Evolutionary conservation across 2,329 filamentous ascomycete species (phyloP), one percentile per base, ranked within the genome.

Genomic region (Volutella citrinella): DNA sequence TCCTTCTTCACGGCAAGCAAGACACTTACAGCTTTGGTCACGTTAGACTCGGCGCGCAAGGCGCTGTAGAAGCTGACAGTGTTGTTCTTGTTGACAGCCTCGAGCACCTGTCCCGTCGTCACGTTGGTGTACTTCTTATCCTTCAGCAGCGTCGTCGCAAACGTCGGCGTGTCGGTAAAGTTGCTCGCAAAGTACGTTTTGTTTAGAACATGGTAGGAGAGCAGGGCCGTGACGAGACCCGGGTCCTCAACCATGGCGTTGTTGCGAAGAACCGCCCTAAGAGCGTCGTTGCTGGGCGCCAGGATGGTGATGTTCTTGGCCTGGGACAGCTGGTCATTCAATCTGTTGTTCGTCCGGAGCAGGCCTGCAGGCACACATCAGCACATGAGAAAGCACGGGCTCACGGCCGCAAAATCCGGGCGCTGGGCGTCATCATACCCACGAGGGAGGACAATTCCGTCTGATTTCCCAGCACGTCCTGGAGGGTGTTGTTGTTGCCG

Each of bases 171-270:
- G 3, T 49, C 48, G n/a, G 54, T 59, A 5, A 54, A 41, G 7
- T 51, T 43, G 31, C 67, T 58, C 6, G 52, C 54, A 17, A 54
- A 57, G 15, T 61, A 61, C 1, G 58, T 67, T 19, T 67, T 69
- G 30, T 69, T 65, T 29, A 81, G 58, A 27, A 81, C 68, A 52
- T 82, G 78, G 60, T 82, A 82, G 19, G 66, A 54, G 6, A 82
- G 64, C 22, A 81, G 64, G 16, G 54, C 55, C 15, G 59, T 52
- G 13, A 65, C 51, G 9, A 74, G 55, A 30, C 58, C 54, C 26
- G 54, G 40, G 39, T 69, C 58, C 4, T 69, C 57, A 6, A 57
- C 49, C 5, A 59, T 54, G 42, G 59, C 64, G 5, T 69, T 46
- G n/a, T 64, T 66, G 34, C 63, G 68, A 14, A 64, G 62, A 32